Conservation (phyloP, 495 filamentous ascomycete species). For the Trichocladium uniseriatum region DNA sequence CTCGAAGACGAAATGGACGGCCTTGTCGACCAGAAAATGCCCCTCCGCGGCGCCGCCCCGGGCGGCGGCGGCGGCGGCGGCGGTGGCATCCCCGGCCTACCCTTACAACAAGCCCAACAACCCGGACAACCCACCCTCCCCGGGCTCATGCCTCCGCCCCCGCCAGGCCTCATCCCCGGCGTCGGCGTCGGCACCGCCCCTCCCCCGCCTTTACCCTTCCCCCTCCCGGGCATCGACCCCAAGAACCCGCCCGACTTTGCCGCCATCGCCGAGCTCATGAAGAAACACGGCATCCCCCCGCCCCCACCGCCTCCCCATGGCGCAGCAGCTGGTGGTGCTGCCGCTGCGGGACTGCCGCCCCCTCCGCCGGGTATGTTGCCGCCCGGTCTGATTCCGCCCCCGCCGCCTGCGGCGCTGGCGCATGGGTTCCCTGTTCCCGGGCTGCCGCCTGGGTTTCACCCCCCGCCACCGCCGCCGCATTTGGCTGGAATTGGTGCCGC, state of each 20-base stretch:
- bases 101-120: constrained; percentile 17
- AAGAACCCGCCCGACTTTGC: constrained; percentile 58
- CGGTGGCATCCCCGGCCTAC: constrained; percentile 40
- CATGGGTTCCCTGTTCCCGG: constrained; percentile 16
- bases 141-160: constrained; percentile 26
- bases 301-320: constrained; percentile 37
- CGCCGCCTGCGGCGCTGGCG: constrained; percentile 42
- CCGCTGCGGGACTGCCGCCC: neutral
- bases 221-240: constrained; percentile 41
- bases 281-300: constrained; percentile 42
- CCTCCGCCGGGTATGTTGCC: constrained; percentile 41
- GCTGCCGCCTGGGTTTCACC: constrained; percentile 23
- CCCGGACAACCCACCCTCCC: constrained; percentile 12
- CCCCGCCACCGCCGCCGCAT: constrained; percentile 12
- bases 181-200: constrained; percentile 29
- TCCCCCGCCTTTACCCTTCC: constrained; percentile 21
- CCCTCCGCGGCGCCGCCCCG: constrained; percentile 35
- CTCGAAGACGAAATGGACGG: constrained; percentile 87
- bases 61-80: neutral
- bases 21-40: constrained; percentile 89
- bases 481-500: neutral
- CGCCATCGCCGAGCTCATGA: constrained; percentile 55
- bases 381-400: constrained; percentile 43
- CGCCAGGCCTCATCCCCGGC: constrained; percentile 17
- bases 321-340: constrained; percentile 9